A percentile compares a stretch with the other conserved stretches of the same genome.
phyloP scores from a whole-genome alignment of 495 filamentous ascomycete species.

The Cercophora samala region DNA sequence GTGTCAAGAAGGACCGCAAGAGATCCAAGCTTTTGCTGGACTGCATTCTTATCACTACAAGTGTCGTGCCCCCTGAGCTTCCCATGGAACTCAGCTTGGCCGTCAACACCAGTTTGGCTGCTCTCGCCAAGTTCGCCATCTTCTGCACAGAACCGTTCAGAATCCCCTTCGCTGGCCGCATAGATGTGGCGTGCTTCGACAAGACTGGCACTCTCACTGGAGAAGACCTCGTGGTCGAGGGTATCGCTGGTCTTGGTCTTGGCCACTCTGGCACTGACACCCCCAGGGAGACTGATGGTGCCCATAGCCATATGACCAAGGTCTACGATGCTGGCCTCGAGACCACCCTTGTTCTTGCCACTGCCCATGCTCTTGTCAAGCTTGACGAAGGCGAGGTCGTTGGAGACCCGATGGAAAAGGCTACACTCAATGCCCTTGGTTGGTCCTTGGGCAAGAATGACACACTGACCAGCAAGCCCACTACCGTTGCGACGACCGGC shows the following conservation, averaged over 20 bases:
- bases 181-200: constrained; percentile 97
- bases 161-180: constrained; percentile 94
- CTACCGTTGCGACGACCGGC: constrained; percentile 40
- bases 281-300: constrained; percentile 66
- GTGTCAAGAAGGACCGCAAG: constrained; percentile 88
- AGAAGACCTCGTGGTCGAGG: constrained; percentile 95
- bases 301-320: constrained; percentile 67
- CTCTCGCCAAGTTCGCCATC: constrained; percentile 89
- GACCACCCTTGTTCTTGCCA: constrained; percentile 91
- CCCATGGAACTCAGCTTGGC: constrained; percentile 97
- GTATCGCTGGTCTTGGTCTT: constrained; percentile 83
- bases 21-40: constrained; percentile 95
- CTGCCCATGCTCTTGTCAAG: constrained; percentile 91
- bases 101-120: constrained; percentile 97
- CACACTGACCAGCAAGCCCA: constrained; percentile 60
- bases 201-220: constrained; percentile 97
- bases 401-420: constrained; percentile 98
- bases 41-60: constrained; percentile 95
- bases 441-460: constrained; percentile 91
- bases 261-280: constrained; percentile 62
- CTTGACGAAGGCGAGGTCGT: constrained; percentile 96
- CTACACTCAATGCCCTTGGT: constrained; percentile 80
- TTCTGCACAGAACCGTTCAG: constrained; percentile 99
- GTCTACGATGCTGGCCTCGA: constrained; percentile 64
- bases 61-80: constrained; percentile 93